Conservation (phyloP, 164 flowering plant species). For the Vitis labrusca region DNA sequence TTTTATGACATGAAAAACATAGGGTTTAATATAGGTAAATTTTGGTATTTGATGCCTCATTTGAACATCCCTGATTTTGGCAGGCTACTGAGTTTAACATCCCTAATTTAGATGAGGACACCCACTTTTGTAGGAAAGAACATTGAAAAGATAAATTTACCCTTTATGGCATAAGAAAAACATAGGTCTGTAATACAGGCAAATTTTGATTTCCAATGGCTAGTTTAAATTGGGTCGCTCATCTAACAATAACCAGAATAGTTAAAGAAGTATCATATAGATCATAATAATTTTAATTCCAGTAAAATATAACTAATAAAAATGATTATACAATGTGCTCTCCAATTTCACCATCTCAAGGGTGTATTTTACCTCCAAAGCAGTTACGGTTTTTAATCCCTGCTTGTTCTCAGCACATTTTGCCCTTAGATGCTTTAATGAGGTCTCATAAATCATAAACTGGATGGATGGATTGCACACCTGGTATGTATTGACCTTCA, state of each 20-base stretch:
- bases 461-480: conserved; percentile 90
- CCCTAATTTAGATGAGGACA: no score
- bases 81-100: no score
- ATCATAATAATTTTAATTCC: no score
- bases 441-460: conserved; percentile 82
- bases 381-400: conserved; percentile 39
- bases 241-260: no score
- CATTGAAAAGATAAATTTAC: neutral
- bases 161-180: neutral
- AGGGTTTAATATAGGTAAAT: no score
- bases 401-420: conserved; percentile 45
- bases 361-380: conserved; percentile 56
- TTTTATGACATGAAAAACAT: no score
- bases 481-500: conserved; percentile 29
- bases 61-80: no score
- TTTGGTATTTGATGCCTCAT: no score
- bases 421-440: conserved; percentile 53
- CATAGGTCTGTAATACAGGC: no score
- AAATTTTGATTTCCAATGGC: no score
- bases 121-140: neutral
- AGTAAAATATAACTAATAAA: neutral
- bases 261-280: neutral
- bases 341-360: neutral
- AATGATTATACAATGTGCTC: neutral
- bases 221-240: no score